Conservation (phyloP, 345 rosid species). For the Syzygium grande region DNA sequence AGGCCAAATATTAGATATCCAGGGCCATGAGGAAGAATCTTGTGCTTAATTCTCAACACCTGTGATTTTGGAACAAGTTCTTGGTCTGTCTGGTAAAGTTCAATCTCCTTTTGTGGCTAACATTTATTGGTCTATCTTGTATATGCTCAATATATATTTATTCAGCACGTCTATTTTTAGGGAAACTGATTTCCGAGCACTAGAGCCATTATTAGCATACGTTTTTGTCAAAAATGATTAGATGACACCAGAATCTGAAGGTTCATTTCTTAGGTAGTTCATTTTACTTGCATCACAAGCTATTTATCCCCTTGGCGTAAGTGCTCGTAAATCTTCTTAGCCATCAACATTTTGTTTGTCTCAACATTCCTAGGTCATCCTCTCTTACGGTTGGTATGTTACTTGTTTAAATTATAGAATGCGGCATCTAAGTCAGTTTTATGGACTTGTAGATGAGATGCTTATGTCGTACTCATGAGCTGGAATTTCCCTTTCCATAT, state of each 20-base stretch:
- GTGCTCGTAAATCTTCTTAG: background rate
- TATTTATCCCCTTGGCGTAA: background rate
- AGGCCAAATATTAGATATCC: constrained; percentile 12
- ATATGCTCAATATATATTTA: background rate
- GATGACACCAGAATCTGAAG: background rate
- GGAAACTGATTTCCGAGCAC: background rate
- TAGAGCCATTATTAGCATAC: background rate
- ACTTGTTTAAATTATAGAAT: background rate
- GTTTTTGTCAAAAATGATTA: background rate
- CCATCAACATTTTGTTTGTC: background rate
- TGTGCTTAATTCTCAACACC: background rate
- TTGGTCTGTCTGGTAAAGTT: background rate
- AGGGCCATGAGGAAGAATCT: constrained; percentile 8
- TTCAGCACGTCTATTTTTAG: background rate
- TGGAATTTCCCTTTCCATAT: background rate
- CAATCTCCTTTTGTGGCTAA: background rate
- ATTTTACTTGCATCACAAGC: background rate
- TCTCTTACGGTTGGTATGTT: background rate
- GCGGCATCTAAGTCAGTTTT: background rate
- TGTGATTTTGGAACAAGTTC: background rate
- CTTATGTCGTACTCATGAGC: background rate
- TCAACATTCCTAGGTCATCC: background rate
- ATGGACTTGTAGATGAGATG: background rate
- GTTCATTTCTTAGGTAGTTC: background rate
- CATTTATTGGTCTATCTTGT: background rate